Evolutionary conservation across 257 asterid genomes (phyloP).

Genomic region (Nicotiana tomentosiformis): DNA sequence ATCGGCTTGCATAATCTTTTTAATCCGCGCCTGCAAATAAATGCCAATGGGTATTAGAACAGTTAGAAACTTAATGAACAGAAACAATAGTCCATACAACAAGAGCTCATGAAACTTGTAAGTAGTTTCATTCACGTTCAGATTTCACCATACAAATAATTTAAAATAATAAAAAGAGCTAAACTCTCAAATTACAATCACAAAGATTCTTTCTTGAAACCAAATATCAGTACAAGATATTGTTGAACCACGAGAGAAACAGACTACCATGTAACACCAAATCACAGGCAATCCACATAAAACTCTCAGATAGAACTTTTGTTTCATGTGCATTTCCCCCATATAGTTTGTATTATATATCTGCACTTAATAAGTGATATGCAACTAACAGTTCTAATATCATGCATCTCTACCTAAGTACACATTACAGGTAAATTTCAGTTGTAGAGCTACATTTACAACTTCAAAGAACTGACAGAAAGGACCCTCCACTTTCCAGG

Average conservation of each 20-base stretch:
- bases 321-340: neutral
- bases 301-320: neutral
- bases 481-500: too few species aligned
- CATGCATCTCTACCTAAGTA: neutral
- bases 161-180: neutral
- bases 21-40: conserved; percentile 60
- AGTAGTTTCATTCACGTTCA: neutral
- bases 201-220: neutral
- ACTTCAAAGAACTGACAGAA: neutral
- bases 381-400: neutral
- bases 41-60: neutral
- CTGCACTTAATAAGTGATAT: neutral
- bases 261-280: neutral
- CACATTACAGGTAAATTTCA: neutral
- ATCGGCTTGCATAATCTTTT: conserved; percentile 89
- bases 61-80: neutral
- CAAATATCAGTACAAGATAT: neutral
- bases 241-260: neutral
- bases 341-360: neutral
- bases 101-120: neutral
- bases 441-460: neutral
- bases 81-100: neutral
- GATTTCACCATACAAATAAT: neutral
- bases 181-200: neutral
- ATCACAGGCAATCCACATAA: neutral